A percentile compares a stretch with the other conserved stretches of the same genome.
Evolutionary conservation across 805 yeast species (phyloP).

Genomic region (Hanseniaspora mollemarum): DNA sequence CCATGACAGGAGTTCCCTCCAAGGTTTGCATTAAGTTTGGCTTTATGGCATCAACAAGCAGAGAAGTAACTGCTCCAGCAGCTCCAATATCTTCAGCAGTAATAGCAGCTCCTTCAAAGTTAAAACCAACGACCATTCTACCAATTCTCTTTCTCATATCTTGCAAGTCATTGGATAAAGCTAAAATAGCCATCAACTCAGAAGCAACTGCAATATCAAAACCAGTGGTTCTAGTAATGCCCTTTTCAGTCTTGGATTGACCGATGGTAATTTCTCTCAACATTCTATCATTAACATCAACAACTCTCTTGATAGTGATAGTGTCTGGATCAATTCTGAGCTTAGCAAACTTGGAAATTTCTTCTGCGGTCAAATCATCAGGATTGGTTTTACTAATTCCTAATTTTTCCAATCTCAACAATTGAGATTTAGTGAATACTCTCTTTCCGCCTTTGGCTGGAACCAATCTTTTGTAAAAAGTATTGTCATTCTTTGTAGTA

Average conservation of each 20-base stretch:
- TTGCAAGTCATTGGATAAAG: constrained; percentile 61
- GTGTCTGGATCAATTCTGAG: constrained; percentile 82
- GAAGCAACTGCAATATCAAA: constrained; percentile 94
- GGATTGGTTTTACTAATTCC: constrained; percentile 79
- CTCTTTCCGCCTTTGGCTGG: constrained; percentile 76
- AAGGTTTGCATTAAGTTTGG: constrained; percentile 95
- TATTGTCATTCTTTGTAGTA: constrained; percentile 66
- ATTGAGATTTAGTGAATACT: constrained; percentile 67
- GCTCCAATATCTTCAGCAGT: constrained; percentile 91
- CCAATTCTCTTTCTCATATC: constrained; percentile 87
- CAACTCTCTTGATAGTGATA: constrained; percentile 84
- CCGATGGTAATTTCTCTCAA: constrained; percentile 83
- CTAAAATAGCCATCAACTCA: constrained; percentile 91
- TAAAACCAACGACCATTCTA: constrained; percentile 76
- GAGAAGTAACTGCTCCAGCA: constrained; percentile 91
- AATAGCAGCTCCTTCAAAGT: constrained; percentile 61
- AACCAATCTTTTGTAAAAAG: constrained; percentile 73
- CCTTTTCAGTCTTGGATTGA: constrained; percentile 87
- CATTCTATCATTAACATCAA: constrained; percentile 87
- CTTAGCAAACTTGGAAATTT: constrained; percentile 61
- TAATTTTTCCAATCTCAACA: constrained; percentile 60
- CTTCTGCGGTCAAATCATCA: constrained; percentile 65
- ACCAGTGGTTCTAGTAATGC: constrained; percentile 73
- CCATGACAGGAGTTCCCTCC: constrained; percentile 95
- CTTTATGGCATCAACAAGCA: constrained; percentile 89